Evolutionary conservation across 1,284 basidiomycete genomes (phyloP), one percentile per base, ranked within the genome.

Genomic region (Dichomitus squalens): DNA sequence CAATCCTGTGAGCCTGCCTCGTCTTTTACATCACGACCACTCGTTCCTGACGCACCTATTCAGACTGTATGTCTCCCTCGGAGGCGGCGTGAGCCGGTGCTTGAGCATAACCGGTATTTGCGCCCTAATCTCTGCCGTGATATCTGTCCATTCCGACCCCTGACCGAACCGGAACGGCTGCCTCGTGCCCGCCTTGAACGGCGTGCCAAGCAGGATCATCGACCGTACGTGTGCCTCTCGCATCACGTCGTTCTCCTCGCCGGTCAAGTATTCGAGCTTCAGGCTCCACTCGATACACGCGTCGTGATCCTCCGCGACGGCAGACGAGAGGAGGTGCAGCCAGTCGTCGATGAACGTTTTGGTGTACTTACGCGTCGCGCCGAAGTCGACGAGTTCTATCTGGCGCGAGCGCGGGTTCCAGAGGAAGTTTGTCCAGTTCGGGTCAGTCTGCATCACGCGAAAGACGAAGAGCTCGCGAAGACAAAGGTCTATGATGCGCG

Each of bases 361-460:
- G 1, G 85, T 82, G 75, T 98, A 99, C 64, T 87, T 87, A 38
- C 96, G 82, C 0, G 93, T 94, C 2, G 97, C 96, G 23, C 96
- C 97, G 67, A 99, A 98, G 74, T 99, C 96, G 58, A 99, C 93
- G 20, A 99, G 79, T 66, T 95, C 92, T 50, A 98, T 80, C 75
- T 84, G 75, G 46, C 80, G 78, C 1, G 86, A 84, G 4, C 73
- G 57, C 4, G 79, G 69, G 73, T 96, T 91, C 86, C 90, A 98
- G 27, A 99, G 77, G 76, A 99, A 99, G 73, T 98, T 99, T 21
- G 92, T 93, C 92, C 93, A 98, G 70, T 99, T 99, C 1, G 97
- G 96, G 73, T 99, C 96, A 0, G 96, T 99, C 74, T 99, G 97
- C 97, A 99, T 98, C 46, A 92, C 77, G 23, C 92, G 80, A 77